These are phyloP conservation scores for Cubamyces lactineus DNA, from an alignment of 768 basidiomycete species.

Conservation along the genomic window DNA sequence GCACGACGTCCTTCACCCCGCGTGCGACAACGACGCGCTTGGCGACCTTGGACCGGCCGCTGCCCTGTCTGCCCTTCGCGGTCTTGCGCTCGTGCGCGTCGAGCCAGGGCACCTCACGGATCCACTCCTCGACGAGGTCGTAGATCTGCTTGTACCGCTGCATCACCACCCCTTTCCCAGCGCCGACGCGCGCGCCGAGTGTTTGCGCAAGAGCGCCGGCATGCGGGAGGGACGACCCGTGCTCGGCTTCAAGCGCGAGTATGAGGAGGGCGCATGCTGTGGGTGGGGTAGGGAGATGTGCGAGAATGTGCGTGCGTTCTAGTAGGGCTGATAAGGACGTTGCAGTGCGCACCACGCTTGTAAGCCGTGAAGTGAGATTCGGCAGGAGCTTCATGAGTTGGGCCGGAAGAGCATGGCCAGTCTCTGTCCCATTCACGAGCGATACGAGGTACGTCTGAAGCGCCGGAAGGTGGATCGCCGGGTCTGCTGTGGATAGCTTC, in stretches of 20 bases:
- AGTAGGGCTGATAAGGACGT: conserved; percentile 28
- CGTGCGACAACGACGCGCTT: conserved; percentile 69
- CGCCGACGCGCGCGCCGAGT: conserved; percentile 55
- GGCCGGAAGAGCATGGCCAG: conserved; percentile 19
- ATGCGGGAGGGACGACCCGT: conserved; percentile 52
- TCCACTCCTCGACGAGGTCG: conserved; percentile 60
- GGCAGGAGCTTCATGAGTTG: conserved; percentile 26
- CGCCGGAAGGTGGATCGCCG: conserved; percentile 58
- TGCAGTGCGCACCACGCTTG: conserved; percentile 28
- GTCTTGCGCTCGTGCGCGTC: conserved; percentile 51
- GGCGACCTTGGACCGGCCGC: conserved; percentile 60
- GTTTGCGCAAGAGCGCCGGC: conserved; percentile 59
- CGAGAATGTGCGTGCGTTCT: conserved; percentile 36
- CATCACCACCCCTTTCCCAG: conserved; percentile 60
- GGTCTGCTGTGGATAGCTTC: conserved; percentile 56
- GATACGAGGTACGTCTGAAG: conserved; percentile 55
- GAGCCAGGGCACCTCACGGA: conserved; percentile 75
- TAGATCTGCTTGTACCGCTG: conserved; percentile 69
- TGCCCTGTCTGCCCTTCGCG: conserved; percentile 30
- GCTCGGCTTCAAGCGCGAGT: conserved; percentile 71
- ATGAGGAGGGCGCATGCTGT: conserved; percentile 73
- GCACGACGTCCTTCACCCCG: conserved; percentile 69
- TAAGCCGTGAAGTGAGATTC: conserved; percentile 25
- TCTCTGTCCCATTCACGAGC: conserved; percentile 19
- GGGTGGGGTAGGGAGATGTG: conserved; percentile 44